phyloP scores from a whole-genome alignment of 106 monocot genomes.

The Chionographis japonica region DNA sequence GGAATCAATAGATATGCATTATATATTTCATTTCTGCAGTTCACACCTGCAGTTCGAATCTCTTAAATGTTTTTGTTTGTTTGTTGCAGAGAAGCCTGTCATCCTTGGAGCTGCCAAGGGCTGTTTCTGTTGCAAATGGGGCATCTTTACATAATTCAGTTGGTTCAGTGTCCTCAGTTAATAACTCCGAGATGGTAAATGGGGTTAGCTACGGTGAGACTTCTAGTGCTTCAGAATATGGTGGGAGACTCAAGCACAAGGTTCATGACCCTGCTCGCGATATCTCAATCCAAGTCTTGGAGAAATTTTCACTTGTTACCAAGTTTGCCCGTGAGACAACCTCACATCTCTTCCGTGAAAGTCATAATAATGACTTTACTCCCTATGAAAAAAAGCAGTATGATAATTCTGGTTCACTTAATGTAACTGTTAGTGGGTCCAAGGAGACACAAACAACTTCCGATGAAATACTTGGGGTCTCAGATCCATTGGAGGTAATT shows the following conservation, averaged over 20 bases:
- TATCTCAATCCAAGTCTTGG: slow-evolving; percentile 91
- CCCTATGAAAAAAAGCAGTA: slow-evolving; percentile 46
- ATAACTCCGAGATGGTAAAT: slow-evolving; percentile 42
- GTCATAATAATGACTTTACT: slow-evolving; percentile 35
- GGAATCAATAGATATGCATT: neutral
- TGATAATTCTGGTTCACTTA: slow-evolving; percentile 4
- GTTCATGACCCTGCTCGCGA: slow-evolving; percentile 81
- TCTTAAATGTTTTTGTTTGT: slow-evolving; percentile 7
- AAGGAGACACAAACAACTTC: slow-evolving; percentile 15
- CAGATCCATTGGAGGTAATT: slow-evolving; percentile 67
- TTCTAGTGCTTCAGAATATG: slow-evolving; percentile 45
- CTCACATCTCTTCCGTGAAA: slow-evolving; percentile 81
- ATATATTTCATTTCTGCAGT: neutral
- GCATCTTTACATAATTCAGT: slow-evolving; percentile 35
- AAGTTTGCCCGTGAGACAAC: slow-evolving; percentile 98
- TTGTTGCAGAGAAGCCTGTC: slow-evolving; percentile 81
- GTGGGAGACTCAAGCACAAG: slow-evolving; percentile 52
- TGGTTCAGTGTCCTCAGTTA: slow-evolving; percentile 30
- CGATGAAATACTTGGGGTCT: slow-evolving; percentile 15
- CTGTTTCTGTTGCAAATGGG: slow-evolving; percentile 56
- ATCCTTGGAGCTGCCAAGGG: slow-evolving; percentile 73
- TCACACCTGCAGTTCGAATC: no score
- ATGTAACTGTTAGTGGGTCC: slow-evolving; percentile 12
- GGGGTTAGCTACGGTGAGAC: slow-evolving; percentile 14
- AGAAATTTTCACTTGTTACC: slow-evolving; percentile 97